Evolutionary conservation across 192 early-diverging fungal species (phyloP).

Genomic region (Podila epicladia): DNA sequence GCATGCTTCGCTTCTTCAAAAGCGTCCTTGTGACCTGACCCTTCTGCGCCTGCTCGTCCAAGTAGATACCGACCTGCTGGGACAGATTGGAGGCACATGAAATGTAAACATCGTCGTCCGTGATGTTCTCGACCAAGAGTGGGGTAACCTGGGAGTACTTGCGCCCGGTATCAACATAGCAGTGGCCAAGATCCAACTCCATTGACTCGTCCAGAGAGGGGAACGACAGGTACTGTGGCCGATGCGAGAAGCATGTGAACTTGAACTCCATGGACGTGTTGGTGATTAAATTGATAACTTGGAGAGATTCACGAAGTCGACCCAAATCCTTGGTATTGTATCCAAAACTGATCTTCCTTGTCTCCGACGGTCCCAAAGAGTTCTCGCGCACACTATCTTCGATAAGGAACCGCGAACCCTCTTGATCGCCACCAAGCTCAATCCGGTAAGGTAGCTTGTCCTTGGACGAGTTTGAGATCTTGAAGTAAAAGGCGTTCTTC

Average conservation of each 20-base stretch:
- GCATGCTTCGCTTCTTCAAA: constrained; percentile 57
- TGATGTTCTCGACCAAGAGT: constrained; percentile 75
- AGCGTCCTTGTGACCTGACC: constrained; percentile 63
- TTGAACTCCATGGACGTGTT: constrained; percentile 47
- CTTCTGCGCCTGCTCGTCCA: constrained; percentile 62
- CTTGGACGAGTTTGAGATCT: constrained; percentile 54
- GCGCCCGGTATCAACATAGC: constrained; percentile 78
- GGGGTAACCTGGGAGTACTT: constrained; percentile 81
- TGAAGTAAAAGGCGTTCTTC: constrained; percentile 61
- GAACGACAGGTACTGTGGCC: constrained; percentile 67
- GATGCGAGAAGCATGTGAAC: constrained; percentile 64
- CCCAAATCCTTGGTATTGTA: constrained; percentile 62
- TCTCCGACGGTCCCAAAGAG: constrained; percentile 61
- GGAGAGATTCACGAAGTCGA: constrained; percentile 60
- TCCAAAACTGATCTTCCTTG: constrained; percentile 64
- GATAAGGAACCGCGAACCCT: constrained; percentile 30
- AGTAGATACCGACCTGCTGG: constrained; percentile 82
- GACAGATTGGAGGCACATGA: constrained; percentile 82
- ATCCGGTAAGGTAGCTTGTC: constrained; percentile 46
- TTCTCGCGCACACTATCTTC: constrained; percentile 38
- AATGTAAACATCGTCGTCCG: constrained; percentile 72
- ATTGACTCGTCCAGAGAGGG: constrained; percentile 66
- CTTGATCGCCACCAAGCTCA: not conserved
- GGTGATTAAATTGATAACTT: constrained; percentile 52
- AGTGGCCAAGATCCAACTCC: constrained; percentile 80